phyloP scores from a whole-genome alignment of 345 rosid genomes.

The Arabidopsis thaliana region TAIR10.1 NC_003076.8:21172001-21172500 shows the following conservation, averaged over 20 bases:
- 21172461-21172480: not conserved
- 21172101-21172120: slow-evolving; percentile 48
- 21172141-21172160: slow-evolving; percentile 20
- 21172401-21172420: slow-evolving; percentile 9
- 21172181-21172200: not conserved
- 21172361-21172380: not conserved
- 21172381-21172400: not conserved
- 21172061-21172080: slow-evolving; percentile 67
- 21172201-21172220: not conserved
- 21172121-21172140: slow-evolving; percentile 16
- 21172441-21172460: slow-evolving; percentile 18
- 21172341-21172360: not conserved
- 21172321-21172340: slow-evolving; percentile 15
- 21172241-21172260: not conserved
- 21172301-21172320: not conserved
- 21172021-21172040: slow-evolving; percentile 32
- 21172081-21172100: slow-evolving; percentile 89
- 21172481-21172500: not conserved
- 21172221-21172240: slow-evolving; percentile 5
- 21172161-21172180: slow-evolving; percentile 27
- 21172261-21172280: not conserved
- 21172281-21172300: not conserved
- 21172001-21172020: slow-evolving; percentile 9
- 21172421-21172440: not conserved
- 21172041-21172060: slow-evolving; percentile 26